These are phyloP conservation scores for Malassezia slooffiae DNA, from an alignment of 1,284 basidiomycete genomes.

Conservation along the genomic window DNA sequence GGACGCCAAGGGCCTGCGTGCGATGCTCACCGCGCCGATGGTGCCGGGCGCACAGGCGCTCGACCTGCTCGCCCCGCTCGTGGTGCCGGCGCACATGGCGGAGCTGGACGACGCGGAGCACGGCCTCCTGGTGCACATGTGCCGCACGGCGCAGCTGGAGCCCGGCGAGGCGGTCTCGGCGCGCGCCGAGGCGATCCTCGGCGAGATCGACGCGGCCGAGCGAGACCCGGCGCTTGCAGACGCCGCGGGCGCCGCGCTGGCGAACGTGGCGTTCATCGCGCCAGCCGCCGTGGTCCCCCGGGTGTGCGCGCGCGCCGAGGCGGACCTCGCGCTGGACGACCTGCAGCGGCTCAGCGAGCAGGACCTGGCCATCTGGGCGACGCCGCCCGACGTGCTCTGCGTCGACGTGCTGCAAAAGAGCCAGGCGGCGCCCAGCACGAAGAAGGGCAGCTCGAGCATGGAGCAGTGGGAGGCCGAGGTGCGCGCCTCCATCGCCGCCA, in stretches of 20 bases:
- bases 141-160: constrained; percentile 28
- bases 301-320: constrained; percentile 24
- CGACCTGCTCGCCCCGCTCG: constrained; percentile 27
- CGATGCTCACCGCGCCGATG: not conserved
- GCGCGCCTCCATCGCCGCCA: constrained; percentile 38
- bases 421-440: constrained; percentile 18
- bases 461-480: constrained; percentile 45
- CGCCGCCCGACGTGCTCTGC: constrained; percentile 27
- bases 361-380: constrained; percentile 40
- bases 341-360: constrained; percentile 24
- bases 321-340: constrained; percentile 21
- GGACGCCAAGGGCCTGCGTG: not conserved
- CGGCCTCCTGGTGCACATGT: constrained; percentile 35
- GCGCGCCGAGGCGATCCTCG: constrained; percentile 23
- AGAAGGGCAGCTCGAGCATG: constrained; percentile 30
- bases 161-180: constrained; percentile 29
- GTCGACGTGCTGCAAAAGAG: constrained; percentile 34
- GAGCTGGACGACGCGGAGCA: constrained; percentile 26
- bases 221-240: constrained; percentile 17
- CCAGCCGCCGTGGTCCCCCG: constrained; percentile 30
- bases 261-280: constrained; percentile 32
- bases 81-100: constrained; percentile 37
- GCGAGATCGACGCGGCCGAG: constrained; percentile 18
- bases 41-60: constrained; percentile 14
- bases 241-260: constrained; percentile 31